Base-by-base conservation (phyloP, 306 rosid genomes). In the Quercus mongolica region DNA sequence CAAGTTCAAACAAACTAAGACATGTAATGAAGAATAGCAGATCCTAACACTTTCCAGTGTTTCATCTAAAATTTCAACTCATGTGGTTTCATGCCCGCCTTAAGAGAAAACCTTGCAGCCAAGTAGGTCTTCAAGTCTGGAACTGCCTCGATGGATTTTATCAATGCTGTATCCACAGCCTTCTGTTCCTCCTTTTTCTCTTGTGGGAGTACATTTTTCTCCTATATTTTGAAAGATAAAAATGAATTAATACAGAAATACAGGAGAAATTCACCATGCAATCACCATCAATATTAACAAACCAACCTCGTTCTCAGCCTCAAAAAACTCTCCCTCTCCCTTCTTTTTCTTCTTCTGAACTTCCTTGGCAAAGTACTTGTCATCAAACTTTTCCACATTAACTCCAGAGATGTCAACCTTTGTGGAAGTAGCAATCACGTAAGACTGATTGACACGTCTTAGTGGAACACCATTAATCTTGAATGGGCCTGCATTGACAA, bases 121-220 rank as follows among this genome's bases (percentile, higher is more conserved):
- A 91, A 81, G 82, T 94, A 94, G 21, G 94, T 72, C 84, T 89
- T 91, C 85, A 94, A 86, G 8, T 94, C 97, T 3, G 95, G 82
- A 62, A 90, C 97, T 59, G 83, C 79, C 73, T 90, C 92, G 0
- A 91, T 87, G 73, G 90, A 84, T 82, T 90, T 90, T 4, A 94
- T 21, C 85, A 94, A 80, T 0, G 81, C 79, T 1, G 88, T 61
- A 74, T 91, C 97, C 70, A 94, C 89, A 0, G 80, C 74, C 81
- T 93, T 93, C 82, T 94, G 98, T 63, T 90, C 95, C 33, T 94
- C 98, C 52, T 91, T 94, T 82, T 88, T 94, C 85, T 83, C 88
- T 51, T 90, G 92, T 26, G 98, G 93, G 77, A 94, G 86, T 17
- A 59, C 85, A 26, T 78, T 87, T 74, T 90, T 94, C 72, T 91